These are phyloP conservation scores for Paragyromitra xinjiangensis DNA, from an alignment of 495 filamentous ascomycete species.

Conservation along the genomic window DNA sequence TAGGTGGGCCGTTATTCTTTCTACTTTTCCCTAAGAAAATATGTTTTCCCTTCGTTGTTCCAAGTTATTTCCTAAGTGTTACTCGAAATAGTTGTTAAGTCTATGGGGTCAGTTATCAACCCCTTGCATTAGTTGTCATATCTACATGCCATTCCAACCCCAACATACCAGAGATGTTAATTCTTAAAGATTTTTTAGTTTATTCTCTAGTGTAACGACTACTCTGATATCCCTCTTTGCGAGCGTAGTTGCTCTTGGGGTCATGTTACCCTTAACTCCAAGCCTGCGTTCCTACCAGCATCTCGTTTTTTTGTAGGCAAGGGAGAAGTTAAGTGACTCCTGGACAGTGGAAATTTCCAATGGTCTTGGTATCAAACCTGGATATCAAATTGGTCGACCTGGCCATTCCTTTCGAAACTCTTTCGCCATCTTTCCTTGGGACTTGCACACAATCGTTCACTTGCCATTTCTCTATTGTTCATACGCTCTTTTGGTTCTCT, in stretches of 20 bases:
- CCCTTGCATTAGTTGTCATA: conserved; percentile 38
- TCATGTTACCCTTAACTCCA: background rate
- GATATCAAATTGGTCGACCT: conserved; percentile 21
- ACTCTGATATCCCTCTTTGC: background rate
- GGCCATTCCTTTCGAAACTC: conserved; percentile 32
- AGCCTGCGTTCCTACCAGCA: conserved; percentile 28
- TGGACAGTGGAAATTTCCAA: background rate
- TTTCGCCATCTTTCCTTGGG: conserved; percentile 45
- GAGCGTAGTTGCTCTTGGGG: background rate
- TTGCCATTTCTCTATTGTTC: conserved; percentile 42
- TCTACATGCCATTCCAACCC: conserved; percentile 45
- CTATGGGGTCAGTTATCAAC: conserved; percentile 5
- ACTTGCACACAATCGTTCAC: conserved; percentile 26
- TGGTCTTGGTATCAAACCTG: conserved; percentile 26
- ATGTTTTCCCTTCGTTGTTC: background rate
- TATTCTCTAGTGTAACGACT: background rate
- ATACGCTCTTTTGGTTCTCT: conserved; percentile 39
- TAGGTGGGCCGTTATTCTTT: conserved; percentile 1
- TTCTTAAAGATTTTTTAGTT: conserved; percentile 27
- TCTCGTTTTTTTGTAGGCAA: conserved; percentile 26
- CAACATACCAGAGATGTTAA: conserved; percentile 37
- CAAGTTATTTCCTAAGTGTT: conserved; percentile 18
- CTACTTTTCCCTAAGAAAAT: background rate
- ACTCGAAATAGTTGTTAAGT: conserved; percentile 12
- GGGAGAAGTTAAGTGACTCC: conserved; percentile 33